These are phyloP conservation scores for Pichia scutulata DNA, from an alignment of 805 yeast species.

Conservation along the genomic window DNA sequence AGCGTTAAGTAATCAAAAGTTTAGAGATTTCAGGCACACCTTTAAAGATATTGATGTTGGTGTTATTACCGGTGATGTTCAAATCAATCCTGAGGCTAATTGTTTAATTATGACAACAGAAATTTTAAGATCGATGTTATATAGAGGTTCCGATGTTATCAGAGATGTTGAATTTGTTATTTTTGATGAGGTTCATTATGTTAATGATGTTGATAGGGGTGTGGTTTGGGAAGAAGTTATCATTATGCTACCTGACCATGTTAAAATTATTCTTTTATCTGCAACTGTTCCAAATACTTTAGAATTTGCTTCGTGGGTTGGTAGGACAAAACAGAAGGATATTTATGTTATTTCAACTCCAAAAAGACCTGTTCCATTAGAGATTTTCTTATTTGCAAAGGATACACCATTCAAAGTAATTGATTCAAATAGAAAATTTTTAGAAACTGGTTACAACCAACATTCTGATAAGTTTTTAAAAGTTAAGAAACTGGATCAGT, in stretches of 20 bases:
- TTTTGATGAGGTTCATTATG: slow-evolving; percentile 96
- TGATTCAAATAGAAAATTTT: slow-evolving; percentile 63
- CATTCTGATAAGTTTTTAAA: slow-evolving; percentile 49
- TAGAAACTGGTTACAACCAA: slow-evolving; percentile 52
- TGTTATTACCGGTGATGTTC: slow-evolving; percentile 97
- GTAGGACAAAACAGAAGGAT: slow-evolving; percentile 92
- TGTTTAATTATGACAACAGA: slow-evolving; percentile 99
- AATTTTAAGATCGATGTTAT: slow-evolving; percentile 92
- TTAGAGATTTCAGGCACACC: slow-evolving; percentile 87
- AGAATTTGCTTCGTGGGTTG: slow-evolving; percentile 98
- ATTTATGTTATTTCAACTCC: slow-evolving; percentile 95
- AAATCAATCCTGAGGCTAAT: slow-evolving; percentile 96
- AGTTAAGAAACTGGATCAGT: slow-evolving; percentile 5
- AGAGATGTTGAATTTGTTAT: slow-evolving; percentile 99
- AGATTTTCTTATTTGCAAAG: slow-evolving; percentile 80
- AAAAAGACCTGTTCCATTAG: slow-evolving; percentile 93
- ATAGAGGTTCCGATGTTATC: slow-evolving; percentile 96
- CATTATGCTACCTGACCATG: slow-evolving; percentile 91
- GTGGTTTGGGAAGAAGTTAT: slow-evolving; percentile 99
- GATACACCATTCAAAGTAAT: slow-evolving; percentile 64
- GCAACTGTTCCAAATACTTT: slow-evolving; percentile 99
- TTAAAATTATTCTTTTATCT: slow-evolving; percentile 84
- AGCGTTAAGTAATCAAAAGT: slow-evolving; percentile 90
- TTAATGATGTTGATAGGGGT: slow-evolving; percentile 97
- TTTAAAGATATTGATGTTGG: slow-evolving; percentile 91